Base-by-base conservation (phyloP, 2,329 filamentous ascomycete species). In the Alternaria triticimaculans region DNA sequence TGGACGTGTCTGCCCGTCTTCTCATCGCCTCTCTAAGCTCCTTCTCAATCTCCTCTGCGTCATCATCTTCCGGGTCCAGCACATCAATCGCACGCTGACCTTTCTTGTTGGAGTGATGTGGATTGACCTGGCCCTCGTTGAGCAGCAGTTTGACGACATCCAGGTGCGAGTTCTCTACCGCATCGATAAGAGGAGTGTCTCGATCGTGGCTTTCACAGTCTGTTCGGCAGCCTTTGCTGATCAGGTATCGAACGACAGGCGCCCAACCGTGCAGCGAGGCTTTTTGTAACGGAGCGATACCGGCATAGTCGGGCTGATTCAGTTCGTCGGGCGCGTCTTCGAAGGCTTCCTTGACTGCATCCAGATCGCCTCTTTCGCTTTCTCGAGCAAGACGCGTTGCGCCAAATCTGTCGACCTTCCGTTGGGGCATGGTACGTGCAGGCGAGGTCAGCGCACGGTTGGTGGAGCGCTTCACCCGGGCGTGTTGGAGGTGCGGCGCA, bases 221-320 rank as follows among this genome's bases (percentile, higher is more conserved):
- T 49, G 96, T 86, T 59, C 92, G 91, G 80, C 94, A 97, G 33
- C 93, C 92, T 66, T 93, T 90, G 9, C 92, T 88, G 65, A 99
- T 89, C 43, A 99, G 83, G 57, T 97, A 91, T 76, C 92, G 90
- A 43, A 98, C 96, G 60, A 98, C 94, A 58, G 96, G 88, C 30
- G 90, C 90, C 78, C 90, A 92, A 7, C 96, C 96, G 75, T 96
- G 91, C 62, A 99, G 86, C 30, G 94, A 90, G 33, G 96, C 95
- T 69, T 97, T 96, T 79, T 99, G 96, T 33, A 99, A 84, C 23
- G 96, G 96, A 1, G 95, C 96, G 74, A 98, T 98, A n/a, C 93
- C 93, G 14, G 96, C 96, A 77, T 97, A 96, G 76, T 99, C 96
- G 23, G 92, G 89, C 62, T 94, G 87, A 71, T 99, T 92, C 58